phyloP scores from a whole-genome alignment of 2,329 filamentous ascomycete genomes.

The Pestalotiopsis sp. region DNA sequence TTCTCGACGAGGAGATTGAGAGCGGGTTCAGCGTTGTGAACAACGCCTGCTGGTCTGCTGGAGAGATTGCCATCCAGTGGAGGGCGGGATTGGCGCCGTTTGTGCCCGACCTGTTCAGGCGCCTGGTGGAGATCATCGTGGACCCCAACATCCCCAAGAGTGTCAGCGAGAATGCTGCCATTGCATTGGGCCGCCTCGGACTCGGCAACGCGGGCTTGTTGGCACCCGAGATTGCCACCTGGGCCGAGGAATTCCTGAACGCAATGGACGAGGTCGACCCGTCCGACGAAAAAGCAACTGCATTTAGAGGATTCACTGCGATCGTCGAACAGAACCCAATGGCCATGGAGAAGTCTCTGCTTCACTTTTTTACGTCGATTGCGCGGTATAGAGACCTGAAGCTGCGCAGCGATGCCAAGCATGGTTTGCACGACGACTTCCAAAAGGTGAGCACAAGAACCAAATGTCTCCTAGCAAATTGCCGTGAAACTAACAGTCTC shows the following conservation, averaged over 20 bases:
- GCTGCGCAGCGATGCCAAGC: conserved; percentile 61
- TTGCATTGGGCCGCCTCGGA: conserved; percentile 86
- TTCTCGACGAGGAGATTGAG: conserved; percentile 79
- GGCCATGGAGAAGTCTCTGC: conserved; percentile 85
- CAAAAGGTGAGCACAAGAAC: conserved; percentile 63
- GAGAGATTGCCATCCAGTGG: conserved; percentile 85
- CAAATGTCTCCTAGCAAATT: conserved; percentile 16
- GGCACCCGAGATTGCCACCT: conserved; percentile 76
- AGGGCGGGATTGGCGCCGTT: conserved; percentile 76
- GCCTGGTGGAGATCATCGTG: conserved; percentile 79
- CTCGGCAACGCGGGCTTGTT: conserved; percentile 76
- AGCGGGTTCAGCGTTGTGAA: conserved; percentile 91
- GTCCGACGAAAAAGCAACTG: conserved; percentile 92
- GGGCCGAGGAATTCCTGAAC: conserved; percentile 79
- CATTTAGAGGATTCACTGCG: conserved; percentile 86
- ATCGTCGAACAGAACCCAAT: conserved; percentile 85
- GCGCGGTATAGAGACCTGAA: conserved; percentile 73
- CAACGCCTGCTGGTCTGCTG: conserved; percentile 96
- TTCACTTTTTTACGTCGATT: conserved; percentile 83
- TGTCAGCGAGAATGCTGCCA: conserved; percentile 90
- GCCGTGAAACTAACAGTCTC: conserved; percentile 34
- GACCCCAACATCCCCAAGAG: conserved; percentile 85
- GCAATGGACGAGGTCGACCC: conserved; percentile 84
- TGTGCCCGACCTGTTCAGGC: conserved; percentile 74
- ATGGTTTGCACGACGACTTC: conserved; percentile 72